phyloP scores from a whole-genome alignment of 768 basidiomycete species.

The Melanogaster broomeanus region DNA sequence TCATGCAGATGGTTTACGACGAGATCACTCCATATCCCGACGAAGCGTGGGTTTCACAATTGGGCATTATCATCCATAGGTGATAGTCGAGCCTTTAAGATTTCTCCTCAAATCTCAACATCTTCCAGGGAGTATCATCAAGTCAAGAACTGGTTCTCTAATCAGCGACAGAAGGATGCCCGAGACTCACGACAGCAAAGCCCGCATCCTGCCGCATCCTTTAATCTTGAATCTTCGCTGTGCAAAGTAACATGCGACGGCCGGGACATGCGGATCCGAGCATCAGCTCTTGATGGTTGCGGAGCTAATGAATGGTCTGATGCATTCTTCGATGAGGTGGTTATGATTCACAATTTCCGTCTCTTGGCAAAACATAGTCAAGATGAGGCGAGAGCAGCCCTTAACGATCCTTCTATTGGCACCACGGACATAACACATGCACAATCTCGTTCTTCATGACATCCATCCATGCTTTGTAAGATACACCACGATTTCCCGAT shows the following conservation, averaged over 20 bases:
- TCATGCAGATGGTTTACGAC: slow-evolving; percentile 64
- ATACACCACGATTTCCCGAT: slow-evolving; percentile 28
- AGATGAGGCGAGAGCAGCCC: slow-evolving; percentile 33
- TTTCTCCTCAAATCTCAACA: slow-evolving; percentile 6
- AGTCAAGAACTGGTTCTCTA: slow-evolving; percentile 70
- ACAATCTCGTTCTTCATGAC: slow-evolving; percentile 22
- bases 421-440: slow-evolving; percentile 25
- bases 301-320: slow-evolving; percentile 56
- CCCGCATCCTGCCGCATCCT: slow-evolving; percentile 32
- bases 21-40: slow-evolving; percentile 67
- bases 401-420: slow-evolving; percentile 24
- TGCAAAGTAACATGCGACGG: slow-evolving; percentile 37
- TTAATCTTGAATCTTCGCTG: slow-evolving; percentile 36
- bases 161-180: slow-evolving; percentile 54
- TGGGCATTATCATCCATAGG: slow-evolving; percentile 60
- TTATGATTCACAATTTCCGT: slow-evolving; percentile 57
- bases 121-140: slow-evolving; percentile 53
- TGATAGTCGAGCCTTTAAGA: slow-evolving; percentile 24
- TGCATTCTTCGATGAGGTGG: slow-evolving; percentile 59
- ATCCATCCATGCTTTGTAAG: slow-evolving; percentile 26
- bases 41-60: slow-evolving; percentile 60
- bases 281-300: slow-evolving; percentile 47
- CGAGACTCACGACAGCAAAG: slow-evolving; percentile 36
- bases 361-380: slow-evolving; percentile 39
- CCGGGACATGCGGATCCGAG: slow-evolving; percentile 48